These are phyloP conservation scores for Pseudonitzschia pungens DNA, from an alignment of 108 stramenopile genomes.

Conservation along the genomic window DNA sequence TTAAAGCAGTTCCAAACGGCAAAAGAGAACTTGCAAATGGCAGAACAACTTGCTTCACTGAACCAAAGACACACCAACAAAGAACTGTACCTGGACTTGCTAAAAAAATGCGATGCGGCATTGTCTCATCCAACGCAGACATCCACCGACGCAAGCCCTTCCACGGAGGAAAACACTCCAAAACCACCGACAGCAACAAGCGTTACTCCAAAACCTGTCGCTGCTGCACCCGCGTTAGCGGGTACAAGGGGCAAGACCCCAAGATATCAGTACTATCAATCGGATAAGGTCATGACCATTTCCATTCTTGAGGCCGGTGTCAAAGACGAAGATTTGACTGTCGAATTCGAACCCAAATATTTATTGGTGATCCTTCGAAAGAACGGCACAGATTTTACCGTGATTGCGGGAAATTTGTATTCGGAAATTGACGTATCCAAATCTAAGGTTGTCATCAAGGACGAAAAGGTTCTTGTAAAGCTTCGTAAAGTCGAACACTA, in stretches of 20 bases:
- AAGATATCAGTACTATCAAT: constrained; percentile 94
- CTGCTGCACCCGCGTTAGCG: background rate
- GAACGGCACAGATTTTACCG: constrained; percentile 52
- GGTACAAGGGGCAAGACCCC: constrained; percentile 30
- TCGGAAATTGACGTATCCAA: constrained; percentile 58
- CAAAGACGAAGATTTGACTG: constrained; percentile 48
- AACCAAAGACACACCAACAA: constrained; percentile 14
- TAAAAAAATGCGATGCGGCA: constrained; percentile 27
- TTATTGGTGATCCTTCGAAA: constrained; percentile 69
- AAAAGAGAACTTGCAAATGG: constrained; percentile 30
- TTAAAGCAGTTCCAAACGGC: constrained; percentile 37
- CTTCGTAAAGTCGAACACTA: constrained; percentile 63
- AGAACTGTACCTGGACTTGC: constrained; percentile 21
- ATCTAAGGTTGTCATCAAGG: constrained; percentile 65
- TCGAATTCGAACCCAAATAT: constrained; percentile 56
- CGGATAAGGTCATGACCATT: constrained; percentile 78
- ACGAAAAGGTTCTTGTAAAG: constrained; percentile 83
- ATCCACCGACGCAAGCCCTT: background rate
- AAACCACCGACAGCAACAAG: background rate
- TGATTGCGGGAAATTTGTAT: constrained; percentile 79
- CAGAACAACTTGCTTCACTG: constrained; percentile 31
- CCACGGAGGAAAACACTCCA: background rate
- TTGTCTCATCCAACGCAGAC: constrained; percentile 8
- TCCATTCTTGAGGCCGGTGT: constrained; percentile 80
- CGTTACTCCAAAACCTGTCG: background rate